Evolutionary conservation across 176 grass and related monocot genomes (phyloP).

Genomic region (Oryza meridionalis): DNA sequence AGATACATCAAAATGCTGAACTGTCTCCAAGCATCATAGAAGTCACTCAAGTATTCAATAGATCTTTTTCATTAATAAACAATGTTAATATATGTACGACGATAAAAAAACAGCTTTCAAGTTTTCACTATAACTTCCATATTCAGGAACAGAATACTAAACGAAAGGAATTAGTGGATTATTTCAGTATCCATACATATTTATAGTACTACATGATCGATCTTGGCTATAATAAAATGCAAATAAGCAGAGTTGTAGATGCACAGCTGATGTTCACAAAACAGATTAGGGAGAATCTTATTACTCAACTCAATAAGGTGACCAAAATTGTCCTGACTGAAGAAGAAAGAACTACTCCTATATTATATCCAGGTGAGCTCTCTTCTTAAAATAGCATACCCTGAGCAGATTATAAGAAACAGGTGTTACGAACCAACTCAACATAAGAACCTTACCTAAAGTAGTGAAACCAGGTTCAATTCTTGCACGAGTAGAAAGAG

Average conservation of each 20-base stretch:
- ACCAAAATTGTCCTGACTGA: background rate
- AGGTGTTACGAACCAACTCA: background rate
- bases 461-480: constrained; percentile 94
- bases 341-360: background rate
- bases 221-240: background rate
- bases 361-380: background rate
- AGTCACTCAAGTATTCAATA: background rate
- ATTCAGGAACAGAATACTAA: background rate
- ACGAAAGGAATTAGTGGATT: background rate
- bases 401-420: background rate
- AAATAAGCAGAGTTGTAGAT: background rate
- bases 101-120: background rate
- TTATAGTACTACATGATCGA: background rate
- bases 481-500: constrained; percentile 71
- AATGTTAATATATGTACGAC: background rate
- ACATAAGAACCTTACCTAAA: constrained; percentile 52
- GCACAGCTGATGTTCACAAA: background rate
- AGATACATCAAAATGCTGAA: constrained; percentile 8
- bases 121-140: background rate
- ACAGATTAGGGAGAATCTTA: constrained; percentile 6
- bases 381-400: background rate
- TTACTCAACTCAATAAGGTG: background rate
- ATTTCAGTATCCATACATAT: constrained; percentile 1
- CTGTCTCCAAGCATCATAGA: background rate
- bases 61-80: background rate